Evolutionary conservation across 805 yeast species (phyloP).

Genomic region (Tanozyma kutaoensis): DNA sequence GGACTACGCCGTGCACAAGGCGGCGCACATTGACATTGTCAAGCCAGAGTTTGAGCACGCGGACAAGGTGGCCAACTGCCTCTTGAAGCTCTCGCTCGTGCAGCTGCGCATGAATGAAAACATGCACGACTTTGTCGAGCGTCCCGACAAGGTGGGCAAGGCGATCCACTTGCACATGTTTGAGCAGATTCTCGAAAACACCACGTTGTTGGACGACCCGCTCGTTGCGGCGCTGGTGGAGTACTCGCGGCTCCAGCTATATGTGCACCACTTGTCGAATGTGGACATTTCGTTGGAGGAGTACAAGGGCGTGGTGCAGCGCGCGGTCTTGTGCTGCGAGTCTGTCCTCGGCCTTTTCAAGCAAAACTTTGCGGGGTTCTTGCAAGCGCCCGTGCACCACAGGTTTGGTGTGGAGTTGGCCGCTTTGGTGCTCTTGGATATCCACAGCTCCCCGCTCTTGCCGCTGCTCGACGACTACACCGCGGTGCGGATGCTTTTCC

Average conservation of each 20-base stretch:
- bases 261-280: slow-evolving; percentile 18
- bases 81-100: slow-evolving; percentile 17
- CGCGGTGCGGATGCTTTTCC: slow-evolving; percentile 2
- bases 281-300: slow-evolving; percentile 11
- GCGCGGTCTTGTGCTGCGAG: slow-evolving; percentile 15
- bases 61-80: slow-evolving; percentile 12
- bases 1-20: slow-evolving; percentile 23
- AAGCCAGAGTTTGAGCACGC: slow-evolving; percentile 3
- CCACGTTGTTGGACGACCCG: slow-evolving; percentile 7
- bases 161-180: slow-evolving; percentile 28
- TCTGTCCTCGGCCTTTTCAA: slow-evolving; percentile 13
- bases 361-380: slow-evolving; percentile 8
- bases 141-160: slow-evolving; percentile 10
- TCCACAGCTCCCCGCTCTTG: slow-evolving; percentile 3
- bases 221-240: slow-evolving; percentile 19
- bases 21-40: slow-evolving; percentile 15
- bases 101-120: slow-evolving; percentile 27
- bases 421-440: slow-evolving; percentile 15
- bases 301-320: slow-evolving; percentile 14
- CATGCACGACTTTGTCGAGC: slow-evolving; percentile 17
- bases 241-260: slow-evolving; percentile 24
- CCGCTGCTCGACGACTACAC: not conserved
- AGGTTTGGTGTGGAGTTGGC: slow-evolving; percentile 24
- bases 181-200: slow-evolving; percentile 23
- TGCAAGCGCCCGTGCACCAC: slow-evolving; percentile 26